phyloP scores from a whole-genome alignment of 1,139 yeast species.

The Taiozyma onychis region DNA sequence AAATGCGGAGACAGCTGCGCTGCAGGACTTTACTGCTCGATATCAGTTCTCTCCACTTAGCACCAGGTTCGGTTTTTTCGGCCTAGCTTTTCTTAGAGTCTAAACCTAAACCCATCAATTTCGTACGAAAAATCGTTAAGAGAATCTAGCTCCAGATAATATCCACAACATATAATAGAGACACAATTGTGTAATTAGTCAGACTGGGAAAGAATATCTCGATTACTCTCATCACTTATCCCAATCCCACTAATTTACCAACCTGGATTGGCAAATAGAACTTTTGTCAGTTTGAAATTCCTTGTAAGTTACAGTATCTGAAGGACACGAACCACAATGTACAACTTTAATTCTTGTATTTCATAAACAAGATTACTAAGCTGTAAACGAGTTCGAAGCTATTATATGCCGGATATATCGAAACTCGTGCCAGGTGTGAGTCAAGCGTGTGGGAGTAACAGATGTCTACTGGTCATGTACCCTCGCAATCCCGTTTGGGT shows the following conservation, averaged over 20 bases:
- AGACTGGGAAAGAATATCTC: no score
- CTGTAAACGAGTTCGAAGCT: neutral
- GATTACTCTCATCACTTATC: neutral
- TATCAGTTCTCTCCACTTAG: no score
- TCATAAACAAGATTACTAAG: neutral
- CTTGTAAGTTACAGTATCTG: neutral
- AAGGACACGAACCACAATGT: neutral
- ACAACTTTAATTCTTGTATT: neutral
- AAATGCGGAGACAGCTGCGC: no score
- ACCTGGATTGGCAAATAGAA: neutral
- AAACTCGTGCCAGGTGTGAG: no score
- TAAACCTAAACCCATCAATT: neutral
- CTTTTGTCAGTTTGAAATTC: neutral
- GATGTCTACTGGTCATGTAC: no score
- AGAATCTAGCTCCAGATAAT: neutral
- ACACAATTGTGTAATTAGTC: no score
- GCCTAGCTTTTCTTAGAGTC: neutral
- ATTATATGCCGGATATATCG: neutral
- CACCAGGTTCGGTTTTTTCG: neutral
- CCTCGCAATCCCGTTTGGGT: no score
- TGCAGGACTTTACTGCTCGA: no score
- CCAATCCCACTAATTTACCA: neutral
- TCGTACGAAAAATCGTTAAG: neutral
- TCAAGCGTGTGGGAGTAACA: no score
- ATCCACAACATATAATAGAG: no score